Evolutionary conservation across 2,329 filamentous ascomycete species (phyloP), one percentile per base, ranked within the genome.

Genomic region (Fonsecaea erecta): DNA sequence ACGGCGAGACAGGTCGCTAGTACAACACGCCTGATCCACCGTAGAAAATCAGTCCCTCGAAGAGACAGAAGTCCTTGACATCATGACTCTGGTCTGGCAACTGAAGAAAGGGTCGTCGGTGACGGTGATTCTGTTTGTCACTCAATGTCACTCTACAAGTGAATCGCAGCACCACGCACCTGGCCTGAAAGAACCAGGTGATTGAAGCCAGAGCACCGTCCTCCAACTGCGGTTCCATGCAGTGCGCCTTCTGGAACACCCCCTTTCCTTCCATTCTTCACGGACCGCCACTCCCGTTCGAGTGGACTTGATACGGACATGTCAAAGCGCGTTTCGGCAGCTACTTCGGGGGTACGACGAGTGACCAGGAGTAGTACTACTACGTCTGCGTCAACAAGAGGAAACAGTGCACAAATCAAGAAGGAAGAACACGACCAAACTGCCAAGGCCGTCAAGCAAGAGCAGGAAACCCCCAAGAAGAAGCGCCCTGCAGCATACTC

Each of bases 301-400:
- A 12, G 43, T 48, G 21, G 2, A 24, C 1, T 48, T 11, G 12
- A 48, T 12, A 7, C 43, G 5, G 12, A 21, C 43, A 30, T 30
- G 26, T 32, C 52, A 53, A 24, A 53, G 30, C 14, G 64, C 64
- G 62, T 61, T 58, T 14, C 58, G 56, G 26, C 61, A 11, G 62
- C 62, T 16, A 18, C 59, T 2, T 32, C 66, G n/a, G 55, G 55
- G 26, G 37, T 60, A n/a, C 62, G 51, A 48, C 60, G 67, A 56
- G 60, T 67, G 8, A 69, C 67, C 1, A 60, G 64, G 16, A 69
- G 64, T 54, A 40, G 35, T 32, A 24, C 56, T 54, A 40, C 48
- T 32, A 24, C 56, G 2, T 52, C 60, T 30, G 30, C 53, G 48
- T 14, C n/a, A 34, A 12, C 48, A 35, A 32, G 32, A n/a, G 26